A percentile compares a stretch with the other conserved stretches of the same genome.
These are phyloP conservation scores for Penicillium hordei DNA, from an alignment of 2,329 filamentous ascomycete genomes.

Conservation along the genomic window DNA sequence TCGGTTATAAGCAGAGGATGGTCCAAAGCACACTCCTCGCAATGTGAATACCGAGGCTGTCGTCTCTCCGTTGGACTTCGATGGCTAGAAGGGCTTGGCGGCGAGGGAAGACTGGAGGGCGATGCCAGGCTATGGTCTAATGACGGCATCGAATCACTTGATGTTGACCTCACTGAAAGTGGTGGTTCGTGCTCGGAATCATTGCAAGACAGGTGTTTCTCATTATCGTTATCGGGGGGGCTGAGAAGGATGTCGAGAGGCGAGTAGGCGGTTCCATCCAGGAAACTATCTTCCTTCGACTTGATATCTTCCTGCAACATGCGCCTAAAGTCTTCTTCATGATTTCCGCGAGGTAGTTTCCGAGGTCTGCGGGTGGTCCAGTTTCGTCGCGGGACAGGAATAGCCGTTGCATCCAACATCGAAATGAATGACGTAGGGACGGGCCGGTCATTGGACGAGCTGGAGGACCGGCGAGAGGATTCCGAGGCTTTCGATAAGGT, in stretches of 20 bases:
- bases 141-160: conserved; percentile 59
- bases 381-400: conserved; percentile 52
- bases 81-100: conserved; percentile 44
- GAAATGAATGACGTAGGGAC: conserved; percentile 58
- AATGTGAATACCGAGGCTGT: conserved; percentile 50
- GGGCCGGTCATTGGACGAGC: conserved; percentile 39
- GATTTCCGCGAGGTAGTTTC: conserved; percentile 42
- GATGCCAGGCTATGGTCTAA: conserved; percentile 52
- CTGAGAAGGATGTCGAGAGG: conserved; percentile 58
- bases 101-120: conserved; percentile 46
- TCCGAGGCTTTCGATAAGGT: conserved; percentile 21
- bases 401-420: conserved; percentile 59
- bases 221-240: conserved; percentile 50
- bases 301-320: conserved; percentile 54
- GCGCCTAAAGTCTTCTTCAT: conserved; percentile 54
- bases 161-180: conserved; percentile 52
- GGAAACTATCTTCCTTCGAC: conserved; percentile 50
- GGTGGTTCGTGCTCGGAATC: conserved; percentile 47
- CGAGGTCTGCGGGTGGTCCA: conserved; percentile 42
- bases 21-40: conserved; percentile 56
- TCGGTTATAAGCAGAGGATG: conserved; percentile 56
- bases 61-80: conserved; percentile 42
- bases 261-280: conserved; percentile 45
- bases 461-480: conserved; percentile 27
- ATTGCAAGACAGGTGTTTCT: conserved; percentile 42